A percentile compares a stretch with the other conserved stretches of the same genome.
phyloP scores from a whole-genome alignment of 176 grass and related monocot genomes.

The Miscanthus lutarioriparius region DNA sequence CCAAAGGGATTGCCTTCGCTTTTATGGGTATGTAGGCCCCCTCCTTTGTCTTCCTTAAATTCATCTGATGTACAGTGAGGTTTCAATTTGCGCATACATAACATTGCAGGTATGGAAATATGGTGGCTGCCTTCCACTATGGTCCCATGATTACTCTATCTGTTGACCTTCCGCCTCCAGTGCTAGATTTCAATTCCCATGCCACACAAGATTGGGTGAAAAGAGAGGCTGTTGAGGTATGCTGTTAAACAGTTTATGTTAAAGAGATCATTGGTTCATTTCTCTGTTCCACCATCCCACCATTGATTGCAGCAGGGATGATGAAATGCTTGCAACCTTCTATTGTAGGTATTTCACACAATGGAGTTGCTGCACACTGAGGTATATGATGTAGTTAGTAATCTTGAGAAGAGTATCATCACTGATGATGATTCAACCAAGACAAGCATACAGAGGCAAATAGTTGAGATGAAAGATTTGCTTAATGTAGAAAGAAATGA shows the following conservation, averaged over 20 bases:
- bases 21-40: constrained; percentile 70
- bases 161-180: constrained; percentile 68
- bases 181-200: constrained; percentile 65
- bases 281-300: constrained; percentile 23
- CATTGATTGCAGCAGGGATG: constrained; percentile 23
- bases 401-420: constrained; percentile 55
- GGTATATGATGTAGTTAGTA: constrained; percentile 58
- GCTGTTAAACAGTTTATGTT: constrained; percentile 33
- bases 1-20: constrained; percentile 81
- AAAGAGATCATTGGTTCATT: constrained; percentile 16
- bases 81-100: constrained; percentile 30
- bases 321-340: constrained; percentile 28
- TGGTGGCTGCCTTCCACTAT: constrained; percentile 89
- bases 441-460: constrained; percentile 51
- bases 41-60: background rate
- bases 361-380: constrained; percentile 70
- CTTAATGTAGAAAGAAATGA: constrained; percentile 73
- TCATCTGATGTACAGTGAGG: constrained; percentile 1
- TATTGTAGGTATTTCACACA: constrained; percentile 59
- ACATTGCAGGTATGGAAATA: constrained; percentile 75
- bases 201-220: constrained; percentile 72
- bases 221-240: constrained; percentile 75
- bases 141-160: constrained; percentile 72
- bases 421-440: constrained; percentile 53
- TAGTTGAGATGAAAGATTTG: constrained; percentile 66